These are phyloP conservation scores for Boletus rubroflammeus DNA, from an alignment of 768 basidiomycete species.

Conservation along the genomic window DNA sequence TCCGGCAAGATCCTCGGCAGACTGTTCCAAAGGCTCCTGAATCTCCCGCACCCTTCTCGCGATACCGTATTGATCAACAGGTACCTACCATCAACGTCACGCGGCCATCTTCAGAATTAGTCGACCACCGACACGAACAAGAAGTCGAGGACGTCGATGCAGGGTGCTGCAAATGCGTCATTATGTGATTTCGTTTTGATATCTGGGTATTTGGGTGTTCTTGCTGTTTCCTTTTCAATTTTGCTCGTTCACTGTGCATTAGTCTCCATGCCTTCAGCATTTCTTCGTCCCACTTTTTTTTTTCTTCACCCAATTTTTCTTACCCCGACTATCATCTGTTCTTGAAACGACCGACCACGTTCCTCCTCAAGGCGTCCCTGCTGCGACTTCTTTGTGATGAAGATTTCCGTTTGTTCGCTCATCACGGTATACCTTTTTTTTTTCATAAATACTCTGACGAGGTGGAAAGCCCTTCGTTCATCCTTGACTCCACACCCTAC, in stretches of 20 bases:
- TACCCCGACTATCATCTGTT: conserved; percentile 8
- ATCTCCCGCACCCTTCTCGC: conserved; percentile 61
- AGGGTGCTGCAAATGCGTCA: conserved; percentile 76
- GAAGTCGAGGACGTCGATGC: conserved; percentile 45
- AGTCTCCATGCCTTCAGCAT: conserved; percentile 8
- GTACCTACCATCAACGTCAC: conserved; percentile 35
- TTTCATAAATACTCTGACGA: conserved; percentile 19
- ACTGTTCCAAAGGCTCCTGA: conserved; percentile 33
- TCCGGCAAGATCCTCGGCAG: conserved; percentile 19
- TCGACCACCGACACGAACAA: conserved; percentile 27
- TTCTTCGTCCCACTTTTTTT: background rate
- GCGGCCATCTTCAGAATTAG: conserved; percentile 26
- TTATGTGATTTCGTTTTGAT: conserved; percentile 59
- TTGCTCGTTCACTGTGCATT: conserved; percentile 25
- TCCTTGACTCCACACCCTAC: conserved; percentile 12
- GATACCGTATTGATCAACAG: conserved; percentile 37
- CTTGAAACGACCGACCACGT: conserved; percentile 13
- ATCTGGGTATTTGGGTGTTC: conserved; percentile 20
- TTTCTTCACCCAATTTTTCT: background rate
- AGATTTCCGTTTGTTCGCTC: conserved; percentile 9
- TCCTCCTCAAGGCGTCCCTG: conserved; percentile 1
- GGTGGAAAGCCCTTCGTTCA: conserved; percentile 20
- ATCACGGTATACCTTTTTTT: conserved; percentile 23
- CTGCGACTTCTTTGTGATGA: conserved; percentile 14
- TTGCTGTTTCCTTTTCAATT: conserved; percentile 18